Conservation (phyloP, 1,284 basidiomycete species). For the Erythrobasidium hasegawianum region DNA sequence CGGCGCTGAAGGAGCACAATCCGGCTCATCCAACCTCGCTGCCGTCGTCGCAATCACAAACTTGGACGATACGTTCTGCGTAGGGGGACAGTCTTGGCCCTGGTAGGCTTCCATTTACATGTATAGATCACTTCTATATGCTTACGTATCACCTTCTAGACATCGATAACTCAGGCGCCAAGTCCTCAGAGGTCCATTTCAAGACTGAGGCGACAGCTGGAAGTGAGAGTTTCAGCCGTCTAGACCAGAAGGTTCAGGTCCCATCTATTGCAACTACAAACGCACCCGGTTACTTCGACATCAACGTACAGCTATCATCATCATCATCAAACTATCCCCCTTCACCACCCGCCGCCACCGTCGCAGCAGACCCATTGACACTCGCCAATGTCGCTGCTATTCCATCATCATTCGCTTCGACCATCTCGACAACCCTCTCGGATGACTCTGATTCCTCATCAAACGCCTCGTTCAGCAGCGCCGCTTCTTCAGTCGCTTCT, state of each 20-base stretch:
- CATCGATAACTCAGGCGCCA: slow-evolving; percentile 28
- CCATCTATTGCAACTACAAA: slow-evolving; percentile 8
- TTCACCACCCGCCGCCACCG: slow-evolving; percentile 23
- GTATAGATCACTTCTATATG: no score
- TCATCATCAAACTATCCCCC: slow-evolving; percentile 15
- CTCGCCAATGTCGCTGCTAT: slow-evolving; percentile 31
- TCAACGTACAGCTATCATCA: slow-evolving; percentile 8
- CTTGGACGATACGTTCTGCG: slow-evolving; percentile 17
- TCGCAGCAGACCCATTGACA: slow-evolving; percentile 21
- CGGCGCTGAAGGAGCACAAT: no score
- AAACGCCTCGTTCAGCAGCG: neutral
- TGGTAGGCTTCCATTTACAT: slow-evolving; percentile 11
- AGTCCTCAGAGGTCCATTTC: slow-evolving; percentile 30
- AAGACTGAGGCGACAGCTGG: slow-evolving; percentile 19
- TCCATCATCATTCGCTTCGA: slow-evolving; percentile 20
- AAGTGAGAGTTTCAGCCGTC: slow-evolving; percentile 33
- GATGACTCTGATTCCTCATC: slow-evolving; percentile 16
- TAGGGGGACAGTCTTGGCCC: slow-evolving; percentile 31
- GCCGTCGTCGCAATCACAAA: no score
- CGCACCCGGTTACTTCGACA: slow-evolving; percentile 12
- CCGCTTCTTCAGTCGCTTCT: neutral
- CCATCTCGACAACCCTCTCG: slow-evolving; percentile 17
- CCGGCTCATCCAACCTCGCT: no score
- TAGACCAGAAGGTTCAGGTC: slow-evolving; percentile 31
- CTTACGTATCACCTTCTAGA: slow-evolving; percentile 5